These are phyloP conservation scores for Closterium sp. DNA, from an alignment of 139 green algal genomes.

Conservation along the genomic window DNA sequence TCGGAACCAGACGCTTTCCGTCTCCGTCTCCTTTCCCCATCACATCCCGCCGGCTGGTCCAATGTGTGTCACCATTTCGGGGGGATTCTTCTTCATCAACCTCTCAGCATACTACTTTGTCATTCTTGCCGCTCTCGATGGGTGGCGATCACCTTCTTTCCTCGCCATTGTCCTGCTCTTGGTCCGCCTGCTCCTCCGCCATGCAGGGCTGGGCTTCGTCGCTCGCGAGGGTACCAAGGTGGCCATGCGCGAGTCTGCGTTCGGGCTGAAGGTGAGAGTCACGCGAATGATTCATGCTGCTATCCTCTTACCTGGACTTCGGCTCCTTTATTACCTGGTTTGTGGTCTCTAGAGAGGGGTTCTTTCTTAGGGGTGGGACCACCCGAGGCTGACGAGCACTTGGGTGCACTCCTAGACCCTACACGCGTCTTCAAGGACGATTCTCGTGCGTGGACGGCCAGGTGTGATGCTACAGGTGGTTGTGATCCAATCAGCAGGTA, in stretches of 20 bases:
- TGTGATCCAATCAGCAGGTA: background rate
- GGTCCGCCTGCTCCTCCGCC: background rate
- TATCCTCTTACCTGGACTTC: background rate
- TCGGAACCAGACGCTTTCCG: too few relatives aligned
- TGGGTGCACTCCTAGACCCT: background rate
- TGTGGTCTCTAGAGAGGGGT: too few relatives aligned
- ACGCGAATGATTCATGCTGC: background rate
- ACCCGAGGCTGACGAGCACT: background rate
- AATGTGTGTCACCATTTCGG: background rate
- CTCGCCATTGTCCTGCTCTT: background rate
- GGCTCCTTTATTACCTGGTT: too few relatives aligned
- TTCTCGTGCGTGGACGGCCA: too few relatives aligned
- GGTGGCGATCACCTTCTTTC: background rate
- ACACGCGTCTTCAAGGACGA: too few relatives aligned
- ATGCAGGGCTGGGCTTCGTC: background rate
- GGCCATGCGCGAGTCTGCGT: background rate
- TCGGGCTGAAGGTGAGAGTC: background rate
- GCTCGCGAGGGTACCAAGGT: background rate
- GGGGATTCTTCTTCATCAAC: background rate
- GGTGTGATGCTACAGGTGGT: background rate
- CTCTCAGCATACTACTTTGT: background rate
- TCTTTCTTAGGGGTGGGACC: background rate
- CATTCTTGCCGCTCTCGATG: background rate
- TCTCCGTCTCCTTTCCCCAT: background rate
- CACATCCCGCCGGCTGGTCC: background rate